A percentile compares a stretch with the other conserved stretches of the same genome.
Conservation (phyloP, 345 rosid species). For the Boechera stricta region DNA sequence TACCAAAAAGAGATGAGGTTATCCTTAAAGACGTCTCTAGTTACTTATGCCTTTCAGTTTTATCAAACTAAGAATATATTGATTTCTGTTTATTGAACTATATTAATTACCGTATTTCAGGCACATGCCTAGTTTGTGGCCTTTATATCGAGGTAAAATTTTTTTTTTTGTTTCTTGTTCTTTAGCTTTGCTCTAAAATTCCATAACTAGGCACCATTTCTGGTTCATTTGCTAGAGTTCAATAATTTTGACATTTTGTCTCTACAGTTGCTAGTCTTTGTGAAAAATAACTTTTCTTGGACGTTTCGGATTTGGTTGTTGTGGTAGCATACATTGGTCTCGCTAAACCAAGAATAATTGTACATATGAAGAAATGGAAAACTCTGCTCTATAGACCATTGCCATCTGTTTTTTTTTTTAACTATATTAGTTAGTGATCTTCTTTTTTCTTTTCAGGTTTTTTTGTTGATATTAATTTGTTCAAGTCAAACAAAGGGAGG, state of each 20-base stretch:
- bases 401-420: conserved; percentile 16
- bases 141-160: conserved; percentile 88
- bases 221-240: conserved; percentile 15
- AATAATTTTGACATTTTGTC: conserved; percentile 18
- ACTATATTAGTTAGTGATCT: conserved; percentile 31
- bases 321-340: conserved; percentile 14
- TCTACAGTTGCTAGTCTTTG: conserved; percentile 4
- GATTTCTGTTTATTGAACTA: conserved; percentile 27
- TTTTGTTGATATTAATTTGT: conserved; percentile 85
- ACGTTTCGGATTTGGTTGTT: conserved; percentile 9
- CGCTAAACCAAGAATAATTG: conserved; percentile 16
- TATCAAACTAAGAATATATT: conserved; percentile 35
- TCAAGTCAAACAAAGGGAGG: conserved; percentile 73
- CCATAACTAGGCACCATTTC: conserved; percentile 27
- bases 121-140: conserved; percentile 85
- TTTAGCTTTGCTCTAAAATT: conserved; percentile 9
- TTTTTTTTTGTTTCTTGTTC: conserved; percentile 5
- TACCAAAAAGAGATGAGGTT: conserved; percentile 98
- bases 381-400: conserved; percentile 18
- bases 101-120: conserved; percentile 51
- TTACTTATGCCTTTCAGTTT: conserved; percentile 27
- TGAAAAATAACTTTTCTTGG: conserved; percentile 17
- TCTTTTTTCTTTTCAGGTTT: conserved; percentile 62
- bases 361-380: conserved; percentile 4
- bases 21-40: conserved; percentile 25